Conservation (phyloP, 1,284 basidiomycete genomes). For the Cerioporus squamosus region DNA sequence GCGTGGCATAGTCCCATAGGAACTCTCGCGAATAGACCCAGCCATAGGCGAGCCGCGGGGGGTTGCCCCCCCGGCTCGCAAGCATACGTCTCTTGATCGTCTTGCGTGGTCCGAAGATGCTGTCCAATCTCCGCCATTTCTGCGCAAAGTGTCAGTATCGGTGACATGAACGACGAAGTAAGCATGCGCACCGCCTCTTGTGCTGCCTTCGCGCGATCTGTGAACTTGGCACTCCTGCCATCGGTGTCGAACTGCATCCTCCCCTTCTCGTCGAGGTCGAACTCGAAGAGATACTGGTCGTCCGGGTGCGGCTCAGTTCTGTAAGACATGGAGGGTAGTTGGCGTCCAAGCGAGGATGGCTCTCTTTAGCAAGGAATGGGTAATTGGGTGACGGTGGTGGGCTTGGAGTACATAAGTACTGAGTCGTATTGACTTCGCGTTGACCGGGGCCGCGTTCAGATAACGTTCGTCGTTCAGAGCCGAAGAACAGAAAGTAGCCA, state of each 20-base stretch:
- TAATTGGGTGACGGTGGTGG: too few relatives aligned
- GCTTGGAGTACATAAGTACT: too few relatives aligned
- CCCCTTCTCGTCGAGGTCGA: not conserved
- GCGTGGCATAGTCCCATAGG: not conserved
- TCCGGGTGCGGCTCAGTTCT: too few relatives aligned
- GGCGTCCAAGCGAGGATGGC: too few relatives aligned
- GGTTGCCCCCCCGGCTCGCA: not conserved
- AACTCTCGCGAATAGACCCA: not conserved
- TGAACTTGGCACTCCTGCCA: not conserved
- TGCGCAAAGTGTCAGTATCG: not conserved
- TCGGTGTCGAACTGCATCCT: not conserved
- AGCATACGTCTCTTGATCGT: not conserved
- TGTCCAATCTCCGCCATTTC: not conserved
- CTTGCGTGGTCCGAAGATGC: too few relatives aligned
- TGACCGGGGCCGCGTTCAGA: too few relatives aligned
- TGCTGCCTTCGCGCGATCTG: not conserved
- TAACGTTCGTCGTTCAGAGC: too few relatives aligned
- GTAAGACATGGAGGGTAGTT: too few relatives aligned
- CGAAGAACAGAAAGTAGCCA: too few relatives aligned
- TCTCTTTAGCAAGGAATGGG: too few relatives aligned
- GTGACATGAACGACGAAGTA: not conserved
- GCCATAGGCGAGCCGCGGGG: not conserved
- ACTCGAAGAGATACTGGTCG: not conserved
- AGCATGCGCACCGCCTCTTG: not conserved
- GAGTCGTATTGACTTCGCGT: too few relatives aligned